These are phyloP conservation scores for Symbiodinium natans DNA, from an alignment of 73 alveolate species.

Conservation along the genomic window DNA sequence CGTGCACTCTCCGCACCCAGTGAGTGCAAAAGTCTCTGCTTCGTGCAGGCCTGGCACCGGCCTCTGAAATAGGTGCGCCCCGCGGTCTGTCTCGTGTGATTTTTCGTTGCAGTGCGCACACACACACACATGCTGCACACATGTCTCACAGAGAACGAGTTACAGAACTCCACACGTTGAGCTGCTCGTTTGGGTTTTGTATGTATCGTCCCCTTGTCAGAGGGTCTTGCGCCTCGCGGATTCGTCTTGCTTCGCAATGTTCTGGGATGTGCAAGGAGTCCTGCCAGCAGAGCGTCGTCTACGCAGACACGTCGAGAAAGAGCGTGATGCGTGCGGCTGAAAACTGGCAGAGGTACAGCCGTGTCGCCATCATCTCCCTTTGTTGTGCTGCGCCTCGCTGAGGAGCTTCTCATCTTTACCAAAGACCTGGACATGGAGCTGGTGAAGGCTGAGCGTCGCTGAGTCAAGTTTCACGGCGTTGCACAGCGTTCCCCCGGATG, in stretches of 20 bases:
- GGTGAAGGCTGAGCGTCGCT: conserved; percentile 39
- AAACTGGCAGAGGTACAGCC: background rate
- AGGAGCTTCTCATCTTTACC: conserved; percentile 58
- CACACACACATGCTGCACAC: too few relatives aligned
- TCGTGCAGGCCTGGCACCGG: conserved; percentile 46
- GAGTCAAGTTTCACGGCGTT: too few relatives aligned
- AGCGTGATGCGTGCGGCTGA: conserved; percentile 61
- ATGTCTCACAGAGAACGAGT: too few relatives aligned
- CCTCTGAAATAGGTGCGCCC: conserved; percentile 46
- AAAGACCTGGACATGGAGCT: conserved; percentile 72
- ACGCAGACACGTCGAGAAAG: conserved; percentile 79
- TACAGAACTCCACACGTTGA: too few relatives aligned
- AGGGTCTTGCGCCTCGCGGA: too few relatives aligned
- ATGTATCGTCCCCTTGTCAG: too few relatives aligned
- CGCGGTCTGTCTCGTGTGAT: background rate
- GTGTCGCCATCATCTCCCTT: background rate
- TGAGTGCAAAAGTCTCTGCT: background rate
- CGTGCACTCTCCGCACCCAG: background rate
- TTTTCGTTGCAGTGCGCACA: background rate
- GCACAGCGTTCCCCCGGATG: background rate
- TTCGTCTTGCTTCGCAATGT: too few relatives aligned
- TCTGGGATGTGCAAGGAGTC: conserved; percentile 47
- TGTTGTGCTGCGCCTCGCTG: too few relatives aligned
- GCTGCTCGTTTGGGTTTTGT: too few relatives aligned
- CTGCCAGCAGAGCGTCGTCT: conserved; percentile 67